Evolutionary conservation across 805 yeast species (phyloP).

Genomic region (Schwanniomyces yamadae): DNA sequence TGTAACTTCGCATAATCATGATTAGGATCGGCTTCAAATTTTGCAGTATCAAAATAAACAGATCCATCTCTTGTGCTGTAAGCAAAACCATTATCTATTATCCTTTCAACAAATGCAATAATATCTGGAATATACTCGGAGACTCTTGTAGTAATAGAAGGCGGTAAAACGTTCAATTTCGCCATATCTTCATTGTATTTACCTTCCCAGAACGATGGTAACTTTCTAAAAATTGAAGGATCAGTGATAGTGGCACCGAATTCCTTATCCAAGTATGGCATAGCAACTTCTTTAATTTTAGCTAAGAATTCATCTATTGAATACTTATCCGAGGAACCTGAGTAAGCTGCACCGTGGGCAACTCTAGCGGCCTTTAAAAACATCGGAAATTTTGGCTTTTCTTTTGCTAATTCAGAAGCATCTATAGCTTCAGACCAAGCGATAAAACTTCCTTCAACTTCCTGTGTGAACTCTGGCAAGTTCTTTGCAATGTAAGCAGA

Average conservation of each 20-base stretch:
- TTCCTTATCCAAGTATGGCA: slow-evolving; percentile 68
- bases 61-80: slow-evolving; percentile 84
- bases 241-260: slow-evolving; percentile 78
- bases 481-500: slow-evolving; percentile 51
- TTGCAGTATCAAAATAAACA: slow-evolving; percentile 90
- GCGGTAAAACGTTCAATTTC: slow-evolving; percentile 76
- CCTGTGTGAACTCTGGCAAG: slow-evolving; percentile 43
- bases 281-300: slow-evolving; percentile 70
- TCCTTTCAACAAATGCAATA: slow-evolving; percentile 69
- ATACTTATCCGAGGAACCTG: slow-evolving; percentile 16
- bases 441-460: slow-evolving; percentile 36
- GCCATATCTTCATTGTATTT: slow-evolving; percentile 85
- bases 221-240: slow-evolving; percentile 74
- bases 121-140: slow-evolving; percentile 95
- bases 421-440: slow-evolving; percentile 55
- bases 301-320: slow-evolving; percentile 40
- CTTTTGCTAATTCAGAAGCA: slow-evolving; percentile 46
- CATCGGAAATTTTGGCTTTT: slow-evolving; percentile 87
- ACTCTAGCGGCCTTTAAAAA: slow-evolving; percentile 58
- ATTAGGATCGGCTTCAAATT: slow-evolving; percentile 66
- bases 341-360: slow-evolving; percentile 49
- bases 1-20: slow-evolving; percentile 95
- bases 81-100: slow-evolving; percentile 79
- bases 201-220: slow-evolving; percentile 88
- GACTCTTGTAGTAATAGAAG: slow-evolving; percentile 87